Percentiles rank a stretch among this genome's conserved stretches.
Evolutionary conservation across 345 rosid species (phyloP).

Genomic region (Litchi chinensis): DNA sequence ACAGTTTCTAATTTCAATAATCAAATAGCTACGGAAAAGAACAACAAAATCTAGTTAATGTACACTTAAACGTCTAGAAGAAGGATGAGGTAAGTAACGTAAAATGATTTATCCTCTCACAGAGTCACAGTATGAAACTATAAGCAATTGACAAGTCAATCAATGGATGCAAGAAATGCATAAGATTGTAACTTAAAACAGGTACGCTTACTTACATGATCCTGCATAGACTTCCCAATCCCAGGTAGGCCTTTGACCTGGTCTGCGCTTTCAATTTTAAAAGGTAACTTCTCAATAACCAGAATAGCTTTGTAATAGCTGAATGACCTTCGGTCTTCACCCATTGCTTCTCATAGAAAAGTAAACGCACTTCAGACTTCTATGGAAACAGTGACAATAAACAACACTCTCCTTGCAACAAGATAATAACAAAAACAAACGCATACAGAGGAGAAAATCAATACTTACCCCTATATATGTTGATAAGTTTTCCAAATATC

Average conservation of each 20-base stretch:
- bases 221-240: slow-evolving; percentile 93
- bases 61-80: background rate
- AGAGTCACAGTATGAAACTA: background rate
- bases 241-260: slow-evolving; percentile 84
- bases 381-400: background rate
- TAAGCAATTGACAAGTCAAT: background rate
- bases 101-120: background rate
- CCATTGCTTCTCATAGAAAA: slow-evolving; percentile 62
- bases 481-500: slow-evolving; percentile 87
- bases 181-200: background rate
- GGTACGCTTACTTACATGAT: slow-evolving; percentile 69
- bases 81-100: background rate
- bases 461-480: slow-evolving; percentile 76
- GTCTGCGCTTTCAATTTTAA: slow-evolving; percentile 78
- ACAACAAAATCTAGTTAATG: background rate
- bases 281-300: slow-evolving; percentile 83
- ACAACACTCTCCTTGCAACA: background rate
- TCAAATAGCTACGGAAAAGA: background rate
- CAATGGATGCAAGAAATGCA: slow-evolving; percentile 12
- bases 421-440: background rate
- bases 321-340: slow-evolving; percentile 92
- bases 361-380: slow-evolving; percentile 21
- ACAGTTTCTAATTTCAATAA: background rate
- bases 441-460: background rate
- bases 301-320: slow-evolving; percentile 93